phyloP scores from a whole-genome alignment of 2,329 filamentous ascomycete species.

The Fusarium sp. region DNA sequence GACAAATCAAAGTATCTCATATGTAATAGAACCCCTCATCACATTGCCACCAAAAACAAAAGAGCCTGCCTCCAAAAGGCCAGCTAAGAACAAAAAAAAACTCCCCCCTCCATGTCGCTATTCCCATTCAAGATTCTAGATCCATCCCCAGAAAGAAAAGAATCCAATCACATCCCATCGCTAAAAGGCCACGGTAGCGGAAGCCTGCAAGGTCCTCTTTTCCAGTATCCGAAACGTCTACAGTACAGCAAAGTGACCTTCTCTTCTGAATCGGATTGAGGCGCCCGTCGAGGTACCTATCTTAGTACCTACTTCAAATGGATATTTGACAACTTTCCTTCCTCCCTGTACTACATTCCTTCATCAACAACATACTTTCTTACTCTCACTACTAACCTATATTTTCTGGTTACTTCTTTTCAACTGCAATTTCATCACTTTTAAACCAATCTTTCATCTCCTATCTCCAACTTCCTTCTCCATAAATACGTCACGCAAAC shows the following conservation, averaged over 20 bases:
- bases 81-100: slow-evolving; percentile 17
- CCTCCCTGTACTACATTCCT: slow-evolving; percentile 9
- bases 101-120: slow-evolving; percentile 1
- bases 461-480: slow-evolving; percentile 7
- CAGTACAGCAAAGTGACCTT: slow-evolving; percentile 21
- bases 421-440: slow-evolving; percentile 1
- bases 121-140: slow-evolving; percentile 34
- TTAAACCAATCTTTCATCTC: neutral
- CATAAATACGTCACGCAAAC: slow-evolving; percentile 31
- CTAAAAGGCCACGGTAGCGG: slow-evolving; percentile 42
- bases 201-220: slow-evolving; percentile 23
- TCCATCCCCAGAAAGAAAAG: slow-evolving; percentile 21
- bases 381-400: slow-evolving; percentile 1
- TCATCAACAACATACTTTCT: slow-evolving; percentile 17
- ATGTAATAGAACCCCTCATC: neutral
- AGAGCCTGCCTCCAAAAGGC: slow-evolving; percentile 6
- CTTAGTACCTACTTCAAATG: neutral
- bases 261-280: slow-evolving; percentile 15
- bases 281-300: neutral
- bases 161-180: slow-evolving; percentile 33
- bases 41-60: slow-evolving; percentile 23
- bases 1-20: neutral
- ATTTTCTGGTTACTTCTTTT: neutral
- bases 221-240: slow-evolving; percentile 33
- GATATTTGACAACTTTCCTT: slow-evolving; percentile 20